Conservation (phyloP, 306 rosid genomes). For the Acmispon strigosus region DNA sequence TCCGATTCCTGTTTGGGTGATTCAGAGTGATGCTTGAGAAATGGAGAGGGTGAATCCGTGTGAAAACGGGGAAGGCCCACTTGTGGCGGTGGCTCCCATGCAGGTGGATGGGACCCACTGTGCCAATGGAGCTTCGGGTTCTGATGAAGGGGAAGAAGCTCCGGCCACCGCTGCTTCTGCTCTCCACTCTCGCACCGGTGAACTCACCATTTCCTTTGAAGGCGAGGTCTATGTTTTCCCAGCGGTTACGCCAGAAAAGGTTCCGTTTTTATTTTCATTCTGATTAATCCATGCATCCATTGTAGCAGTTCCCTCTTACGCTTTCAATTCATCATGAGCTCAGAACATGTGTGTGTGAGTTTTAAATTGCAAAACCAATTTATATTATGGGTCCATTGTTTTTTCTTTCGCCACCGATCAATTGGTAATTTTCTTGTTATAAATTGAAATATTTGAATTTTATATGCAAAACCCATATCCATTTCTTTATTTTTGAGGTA, state of each 20-base stretch:
- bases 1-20: conserved; percentile 6
- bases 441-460: neutral
- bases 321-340: neutral
- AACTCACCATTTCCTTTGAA: conserved; percentile 65
- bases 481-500: neutral
- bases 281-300: neutral
- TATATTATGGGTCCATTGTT: neutral
- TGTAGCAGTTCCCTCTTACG: neutral
- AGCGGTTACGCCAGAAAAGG: conserved; percentile 64
- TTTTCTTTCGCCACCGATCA: neutral
- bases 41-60: conserved; percentile 34
- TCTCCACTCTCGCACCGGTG: conserved; percentile 39
- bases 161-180: neutral
- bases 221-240: conserved; percentile 79
- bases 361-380: no score
- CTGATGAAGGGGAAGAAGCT: conserved; percentile 26
- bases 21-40: conserved; percentile 27
- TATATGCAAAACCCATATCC: neutral
- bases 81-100: conserved; percentile 3
- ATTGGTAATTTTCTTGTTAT: neutral
- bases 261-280: neutral
- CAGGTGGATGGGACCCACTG: conserved; percentile 24
- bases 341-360: neutral
- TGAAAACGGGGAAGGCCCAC: neutral
- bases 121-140: conserved; percentile 18